A percentile compares a stretch with the other conserved stretches of the same genome.
These are phyloP conservation scores for Medicago arabica DNA, from an alignment of 306 rosid genomes.

Conservation along the genomic window DNA sequence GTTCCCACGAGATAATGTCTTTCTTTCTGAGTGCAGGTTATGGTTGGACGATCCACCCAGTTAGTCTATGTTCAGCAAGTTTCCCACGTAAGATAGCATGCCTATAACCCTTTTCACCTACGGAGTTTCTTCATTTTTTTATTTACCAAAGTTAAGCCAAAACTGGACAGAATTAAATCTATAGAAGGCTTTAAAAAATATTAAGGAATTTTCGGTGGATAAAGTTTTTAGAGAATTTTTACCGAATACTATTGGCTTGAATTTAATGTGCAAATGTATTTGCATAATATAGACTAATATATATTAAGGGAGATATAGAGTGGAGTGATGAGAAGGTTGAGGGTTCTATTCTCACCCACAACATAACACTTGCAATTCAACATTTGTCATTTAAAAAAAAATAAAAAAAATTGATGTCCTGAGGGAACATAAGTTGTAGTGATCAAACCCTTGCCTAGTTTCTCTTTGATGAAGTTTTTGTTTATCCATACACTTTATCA, in stretches of 20 bases:
- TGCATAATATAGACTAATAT: constrained; percentile 15
- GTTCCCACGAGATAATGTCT: constrained; percentile 14
- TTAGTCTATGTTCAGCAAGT: constrained; percentile 81
- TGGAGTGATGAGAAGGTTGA: background rate
- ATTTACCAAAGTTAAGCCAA: constrained; percentile 14
- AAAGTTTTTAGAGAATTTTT: background rate
- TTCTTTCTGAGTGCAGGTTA: constrained; percentile 62
- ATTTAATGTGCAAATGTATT: background rate
- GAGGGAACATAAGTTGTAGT: constrained; percentile 1
- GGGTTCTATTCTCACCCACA: background rate
- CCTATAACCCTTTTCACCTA: constrained; percentile 31
- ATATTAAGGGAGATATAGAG: background rate
- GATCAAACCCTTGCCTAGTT: constrained; percentile 3
- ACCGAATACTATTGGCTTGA: background rate
- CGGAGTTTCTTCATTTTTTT: constrained; percentile 32
- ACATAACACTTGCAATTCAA: background rate
- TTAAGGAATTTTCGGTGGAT: constrained; percentile 28
- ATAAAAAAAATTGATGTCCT: background rate
- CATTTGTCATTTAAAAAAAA: too few relatives aligned
- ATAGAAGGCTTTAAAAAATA: constrained; percentile 8
- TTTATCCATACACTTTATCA: background rate
- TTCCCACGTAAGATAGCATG: constrained; percentile 71
- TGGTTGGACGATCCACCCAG: constrained; percentile 83
- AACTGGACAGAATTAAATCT: constrained; percentile 6
- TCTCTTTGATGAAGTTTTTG: background rate